Conservation (phyloP, 805 yeast genomes). For the Saturnispora ahearnii region DNA sequence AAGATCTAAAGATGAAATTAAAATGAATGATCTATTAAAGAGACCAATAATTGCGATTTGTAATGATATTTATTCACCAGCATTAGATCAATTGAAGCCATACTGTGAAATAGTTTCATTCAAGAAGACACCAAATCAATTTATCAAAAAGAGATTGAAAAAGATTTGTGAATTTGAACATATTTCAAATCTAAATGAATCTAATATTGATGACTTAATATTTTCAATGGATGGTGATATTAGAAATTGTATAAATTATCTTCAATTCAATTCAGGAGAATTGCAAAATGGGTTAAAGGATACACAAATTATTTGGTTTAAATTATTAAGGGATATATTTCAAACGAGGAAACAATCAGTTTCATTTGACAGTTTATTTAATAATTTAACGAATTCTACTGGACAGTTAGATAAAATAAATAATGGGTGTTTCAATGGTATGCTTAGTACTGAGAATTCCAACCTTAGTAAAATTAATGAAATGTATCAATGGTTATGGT, state of each 20-base stretch:
- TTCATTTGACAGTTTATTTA: constrained; percentile 32
- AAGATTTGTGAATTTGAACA: constrained; percentile 50
- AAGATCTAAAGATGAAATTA: constrained; percentile 6
- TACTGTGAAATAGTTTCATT: constrained; percentile 65
- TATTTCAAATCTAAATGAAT: constrained; percentile 35
- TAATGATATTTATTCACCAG: constrained; percentile 72
- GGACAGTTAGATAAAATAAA: constrained; percentile 55
- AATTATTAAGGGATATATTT: constrained; percentile 54
- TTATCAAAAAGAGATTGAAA: constrained; percentile 38
- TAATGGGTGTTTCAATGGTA: constrained; percentile 59
- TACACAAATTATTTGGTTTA: constrained; percentile 55
- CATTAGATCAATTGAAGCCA: constrained; percentile 66
- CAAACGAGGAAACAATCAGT: constrained; percentile 36
- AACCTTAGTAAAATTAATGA: constrained; percentile 47
- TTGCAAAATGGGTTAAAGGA: constrained; percentile 38
- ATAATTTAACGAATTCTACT: constrained; percentile 35
- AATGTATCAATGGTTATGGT: constrained; percentile 69
- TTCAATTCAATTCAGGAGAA: constrained; percentile 49
- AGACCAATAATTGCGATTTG: constrained; percentile 91
- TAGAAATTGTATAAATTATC: constrained; percentile 71
- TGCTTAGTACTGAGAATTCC: constrained; percentile 42
- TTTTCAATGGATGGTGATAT: constrained; percentile 73
- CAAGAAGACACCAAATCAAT: constrained; percentile 44
- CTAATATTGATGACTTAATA: constrained; percentile 54
- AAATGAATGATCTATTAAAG: constrained; percentile 33